These are phyloP conservation scores for Chenopodium berlandieri DNA, from an alignment of 148 eudicot genomes.

Conservation along the genomic window DNA sequence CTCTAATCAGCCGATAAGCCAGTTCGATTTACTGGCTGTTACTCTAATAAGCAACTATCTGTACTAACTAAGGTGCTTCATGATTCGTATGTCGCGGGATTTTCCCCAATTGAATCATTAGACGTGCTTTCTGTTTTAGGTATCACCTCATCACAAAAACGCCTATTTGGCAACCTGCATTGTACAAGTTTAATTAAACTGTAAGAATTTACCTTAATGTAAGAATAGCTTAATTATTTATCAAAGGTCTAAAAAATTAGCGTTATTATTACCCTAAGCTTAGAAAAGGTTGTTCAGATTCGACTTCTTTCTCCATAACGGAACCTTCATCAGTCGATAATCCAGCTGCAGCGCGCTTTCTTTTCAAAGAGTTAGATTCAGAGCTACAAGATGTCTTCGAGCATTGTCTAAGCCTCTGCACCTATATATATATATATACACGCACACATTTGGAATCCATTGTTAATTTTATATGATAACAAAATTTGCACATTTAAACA, in stretches of 20 bases:
- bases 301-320: constrained; percentile 35
- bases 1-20: too few species aligned
- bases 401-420: constrained; percentile 48
- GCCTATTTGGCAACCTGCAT: constrained; percentile 23
- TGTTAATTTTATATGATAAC: too few species aligned
- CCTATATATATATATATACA: constrained; percentile 27
- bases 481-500: too few species aligned
- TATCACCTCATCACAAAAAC: constrained; percentile 16
- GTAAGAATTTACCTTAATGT: background rate
- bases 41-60: too few species aligned
- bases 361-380: constrained; percentile 26
- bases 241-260: background rate
- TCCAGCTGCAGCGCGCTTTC: constrained; percentile 22
- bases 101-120: constrained; percentile 30
- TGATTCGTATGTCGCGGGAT: too few species aligned
- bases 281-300: constrained; percentile 38
- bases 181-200: background rate
- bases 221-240: background rate
- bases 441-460: too few species aligned
- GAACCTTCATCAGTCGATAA: constrained; percentile 25
- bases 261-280: constrained; percentile 43
- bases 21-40: too few species aligned
- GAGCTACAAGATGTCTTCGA: constrained; percentile 26
- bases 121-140: constrained; percentile 31
- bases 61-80: background rate